Base-by-base conservation (phyloP, 352 stramenopile genomes). In the Thraustochytrium sp. region DNA sequence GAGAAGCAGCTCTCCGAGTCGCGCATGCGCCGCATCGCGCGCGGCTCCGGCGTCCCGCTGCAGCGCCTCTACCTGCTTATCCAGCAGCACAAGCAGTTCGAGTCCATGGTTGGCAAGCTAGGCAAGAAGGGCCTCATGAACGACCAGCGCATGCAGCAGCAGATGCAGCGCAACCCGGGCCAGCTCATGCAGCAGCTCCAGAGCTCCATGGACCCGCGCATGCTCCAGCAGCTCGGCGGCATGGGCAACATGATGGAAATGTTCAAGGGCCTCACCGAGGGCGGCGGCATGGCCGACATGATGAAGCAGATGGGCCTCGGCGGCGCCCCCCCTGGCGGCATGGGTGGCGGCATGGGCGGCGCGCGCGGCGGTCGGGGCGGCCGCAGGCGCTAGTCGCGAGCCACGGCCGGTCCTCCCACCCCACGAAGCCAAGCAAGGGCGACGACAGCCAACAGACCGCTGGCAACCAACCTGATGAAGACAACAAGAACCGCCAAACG, bases 101-200 rank as follows among this genome's bases (percentile, higher is more conserved):
- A 97, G 49, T 96, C 97, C 84, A 86, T 99, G 72, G 94, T 99
- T 23, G 92, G 87, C 48, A 97, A 97, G 86, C 98, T 99, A 93
- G 95, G 96, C 61, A 99, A 99, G 88, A 97, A 90, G 64, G 94
- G 94, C 0, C 89, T 98, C 75, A 88, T 94, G 68, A 93, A 93
- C 18, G 84, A 72, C 54, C 77, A 86, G 63, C 82, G 86, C 13
- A 87, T 86, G 62, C 86, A 87, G 59, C 61, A 87, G 37, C 84
- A 89, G 62, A 97, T 99, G 93, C 86, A 92, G 64, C 93, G 96
- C 61, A 99, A 99, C 88, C 96, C 96, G 51, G 94, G 97, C 64
- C 90, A 93, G 2, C 92, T 98, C 54, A 97, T 98, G 92, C 93
- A 98, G 89, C 94, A 98, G 85, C 88, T 99, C 21, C 95, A 95